Percentiles rank a stretch among this genome's conserved stretches.
Evolutionary conservation across 1,284 basidiomycete species (phyloP).

Genomic region (Hortiboletus rubellus): DNA sequence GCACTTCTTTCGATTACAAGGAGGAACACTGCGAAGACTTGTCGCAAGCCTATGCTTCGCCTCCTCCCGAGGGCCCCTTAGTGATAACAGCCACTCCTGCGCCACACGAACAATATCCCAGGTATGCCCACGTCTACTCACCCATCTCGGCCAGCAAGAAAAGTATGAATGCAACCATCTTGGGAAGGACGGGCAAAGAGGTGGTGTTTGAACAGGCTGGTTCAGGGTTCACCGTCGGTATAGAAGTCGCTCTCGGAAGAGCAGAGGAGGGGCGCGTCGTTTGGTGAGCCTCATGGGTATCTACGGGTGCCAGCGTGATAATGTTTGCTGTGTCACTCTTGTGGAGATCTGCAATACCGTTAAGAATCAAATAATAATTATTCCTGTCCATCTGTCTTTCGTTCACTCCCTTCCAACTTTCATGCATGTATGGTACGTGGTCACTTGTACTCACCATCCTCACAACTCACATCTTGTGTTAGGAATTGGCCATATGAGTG

Average conservation of each 20-base stretch:
- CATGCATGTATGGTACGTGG: constrained; percentile 15
- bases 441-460: background rate
- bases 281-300: constrained; percentile 23
- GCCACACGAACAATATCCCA: constrained; percentile 27
- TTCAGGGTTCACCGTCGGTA: constrained; percentile 31
- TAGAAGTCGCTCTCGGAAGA: constrained; percentile 36
- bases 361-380: constrained; percentile 18
- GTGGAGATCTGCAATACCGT: constrained; percentile 5
- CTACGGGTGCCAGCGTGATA: background rate
- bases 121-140: constrained; percentile 29
- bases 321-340: background rate
- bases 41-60: constrained; percentile 31
- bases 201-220: constrained; percentile 32
- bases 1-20: constrained; percentile 14
- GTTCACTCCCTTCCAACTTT: background rate
- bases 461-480: constrained; percentile 1
- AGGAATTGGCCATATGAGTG: background rate
- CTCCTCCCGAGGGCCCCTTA: constrained; percentile 32
- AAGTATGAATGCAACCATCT: constrained; percentile 9
- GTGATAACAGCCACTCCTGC: constrained; percentile 19
- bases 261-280: constrained; percentile 35
- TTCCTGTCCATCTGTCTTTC: constrained; percentile 18
- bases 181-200: constrained; percentile 20
- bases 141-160: constrained; percentile 17
- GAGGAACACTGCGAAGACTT: constrained; percentile 28